Base-by-base conservation (phyloP, 1,139 yeast species). In the Pichia sorboxylosa region DNA sequence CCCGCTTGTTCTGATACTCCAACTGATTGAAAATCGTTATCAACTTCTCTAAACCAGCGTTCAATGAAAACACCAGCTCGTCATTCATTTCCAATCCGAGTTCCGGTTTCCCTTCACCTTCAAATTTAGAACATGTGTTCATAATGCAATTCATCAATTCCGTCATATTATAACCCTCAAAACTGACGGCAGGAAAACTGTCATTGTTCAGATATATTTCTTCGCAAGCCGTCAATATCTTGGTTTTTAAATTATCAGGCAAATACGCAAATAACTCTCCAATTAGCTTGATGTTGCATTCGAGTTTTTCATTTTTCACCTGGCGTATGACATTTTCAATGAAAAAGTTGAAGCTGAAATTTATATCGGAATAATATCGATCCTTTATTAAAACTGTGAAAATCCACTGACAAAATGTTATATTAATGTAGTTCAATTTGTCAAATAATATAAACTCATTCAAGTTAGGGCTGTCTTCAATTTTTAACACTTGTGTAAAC, bases 351-450 rank as follows among this genome's bases (percentile, higher is more conserved):
- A 26, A 33, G 7, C 26, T 25, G 3, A 21, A 28, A 13, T 32
- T 27, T 6, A 42, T 18, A 6, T 13, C 11, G 9, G 36, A 40
- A 13, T 19, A 17, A 11, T 28, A 28, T 19, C 31, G 21, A 13
- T 43, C 44, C 22, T 45, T 48, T 24, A 52, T 26, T 5, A 49
- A 24, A 13, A 49, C 38, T 22, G 56, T 56, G 35, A 63, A 47
- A n/a, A 73, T 48, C 15, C 72, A 49, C 45, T 76, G 83, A 32
- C 63, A 59, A 2, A 72, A 45, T 0, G 73, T 66, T 20, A 76
- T 46, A 44, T 70, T 74, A 49, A 72, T 73, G 33, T 69, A 73
- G 39, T 67, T 63, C n/a, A 61, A 53, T 2, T 35, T 36, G 6
- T 30, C 29, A 5, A 49, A 32, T 6, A 48, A 26, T 13, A 23